Evolutionary conservation across 768 basidiomycete genomes (phyloP).

Genomic region (Termitomyces sp.): DNA sequence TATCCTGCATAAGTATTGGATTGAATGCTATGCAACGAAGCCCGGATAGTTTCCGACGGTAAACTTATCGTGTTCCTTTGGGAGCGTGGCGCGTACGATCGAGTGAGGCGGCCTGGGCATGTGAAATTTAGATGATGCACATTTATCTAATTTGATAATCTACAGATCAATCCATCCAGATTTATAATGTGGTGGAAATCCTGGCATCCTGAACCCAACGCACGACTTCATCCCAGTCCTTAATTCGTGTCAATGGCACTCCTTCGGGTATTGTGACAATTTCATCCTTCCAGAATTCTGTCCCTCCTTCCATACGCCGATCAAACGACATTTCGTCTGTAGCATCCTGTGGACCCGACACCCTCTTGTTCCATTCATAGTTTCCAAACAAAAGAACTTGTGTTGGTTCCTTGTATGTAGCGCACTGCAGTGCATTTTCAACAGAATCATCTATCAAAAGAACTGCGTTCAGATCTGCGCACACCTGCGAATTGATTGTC

Average conservation of each 20-base stretch:
- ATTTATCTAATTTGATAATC: slow-evolving; percentile 12
- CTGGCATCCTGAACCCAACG: slow-evolving; percentile 33
- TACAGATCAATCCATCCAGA: background rate
- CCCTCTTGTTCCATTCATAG: slow-evolving; percentile 70
- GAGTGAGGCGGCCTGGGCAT: background rate
- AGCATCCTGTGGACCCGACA: slow-evolving; percentile 39
- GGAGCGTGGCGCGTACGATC: background rate
- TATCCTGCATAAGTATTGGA: too few relatives aligned
- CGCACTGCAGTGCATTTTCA: slow-evolving; percentile 68
- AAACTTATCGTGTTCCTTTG: background rate
- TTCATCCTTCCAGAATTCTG: slow-evolving; percentile 54
- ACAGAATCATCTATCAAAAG: slow-evolving; percentile 77
- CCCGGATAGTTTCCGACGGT: background rate
- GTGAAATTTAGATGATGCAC: slow-evolving; percentile 1
- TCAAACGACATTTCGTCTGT: slow-evolving; percentile 51
- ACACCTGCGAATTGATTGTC: slow-evolving; percentile 39
- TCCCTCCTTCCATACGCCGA: slow-evolving; percentile 40
- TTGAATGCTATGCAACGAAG: background rate
- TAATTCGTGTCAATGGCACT: slow-evolving; percentile 45
- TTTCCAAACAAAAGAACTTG: slow-evolving; percentile 69
- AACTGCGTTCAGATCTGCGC: slow-evolving; percentile 54
- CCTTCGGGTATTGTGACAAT: slow-evolving; percentile 43
- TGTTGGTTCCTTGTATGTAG: slow-evolving; percentile 38
- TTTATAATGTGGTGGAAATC: too few relatives aligned
- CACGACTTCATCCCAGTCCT: slow-evolving; percentile 58